phyloP scores from a whole-genome alignment of 768 basidiomycete species.

The Leccinum subgranulosum region DNA sequence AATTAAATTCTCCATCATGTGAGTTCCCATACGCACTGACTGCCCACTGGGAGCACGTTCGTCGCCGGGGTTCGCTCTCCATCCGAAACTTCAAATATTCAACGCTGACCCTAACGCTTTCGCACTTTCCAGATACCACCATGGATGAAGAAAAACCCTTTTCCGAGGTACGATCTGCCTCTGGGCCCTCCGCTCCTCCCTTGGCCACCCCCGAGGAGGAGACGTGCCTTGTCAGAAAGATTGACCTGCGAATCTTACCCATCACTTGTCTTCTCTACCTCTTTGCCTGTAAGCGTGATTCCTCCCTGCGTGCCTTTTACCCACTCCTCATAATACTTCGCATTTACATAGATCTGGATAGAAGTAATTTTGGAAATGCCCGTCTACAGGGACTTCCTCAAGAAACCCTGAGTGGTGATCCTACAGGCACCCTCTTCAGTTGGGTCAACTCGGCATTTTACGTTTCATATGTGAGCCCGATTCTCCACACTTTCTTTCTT shows the following conservation, averaged over 20 bases:
- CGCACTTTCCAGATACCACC: neutral
- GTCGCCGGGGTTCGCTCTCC: neutral
- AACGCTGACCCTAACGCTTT: neutral
- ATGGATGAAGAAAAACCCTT: slow-evolving; percentile 21
- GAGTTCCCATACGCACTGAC: neutral
- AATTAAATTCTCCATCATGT: neutral
- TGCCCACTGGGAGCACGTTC: neutral
- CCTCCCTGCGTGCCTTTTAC: neutral
- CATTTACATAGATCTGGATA: slow-evolving; percentile 48
- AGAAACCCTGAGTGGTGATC: slow-evolving; percentile 65
- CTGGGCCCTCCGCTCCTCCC: neutral
- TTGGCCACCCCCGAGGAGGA: slow-evolving; percentile 34
- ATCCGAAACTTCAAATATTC: neutral
- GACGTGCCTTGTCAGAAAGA: slow-evolving; percentile 35
- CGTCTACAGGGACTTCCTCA: slow-evolving; percentile 69
- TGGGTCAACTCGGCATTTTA: slow-evolving; percentile 79
- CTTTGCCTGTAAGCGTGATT: slow-evolving; percentile 58
- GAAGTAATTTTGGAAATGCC: slow-evolving; percentile 78
- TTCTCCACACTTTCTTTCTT: neutral
- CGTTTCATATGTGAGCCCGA: slow-evolving; percentile 62
- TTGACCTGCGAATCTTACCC: slow-evolving; percentile 36
- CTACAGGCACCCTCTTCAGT: slow-evolving; percentile 62
- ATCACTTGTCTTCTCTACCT: slow-evolving; percentile 72
- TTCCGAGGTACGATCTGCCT: neutral
- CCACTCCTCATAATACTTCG: neutral